These are phyloP conservation scores for Phytophthora quininea DNA, from an alignment of 352 stramenopile genomes.

Conservation along the genomic window DNA sequence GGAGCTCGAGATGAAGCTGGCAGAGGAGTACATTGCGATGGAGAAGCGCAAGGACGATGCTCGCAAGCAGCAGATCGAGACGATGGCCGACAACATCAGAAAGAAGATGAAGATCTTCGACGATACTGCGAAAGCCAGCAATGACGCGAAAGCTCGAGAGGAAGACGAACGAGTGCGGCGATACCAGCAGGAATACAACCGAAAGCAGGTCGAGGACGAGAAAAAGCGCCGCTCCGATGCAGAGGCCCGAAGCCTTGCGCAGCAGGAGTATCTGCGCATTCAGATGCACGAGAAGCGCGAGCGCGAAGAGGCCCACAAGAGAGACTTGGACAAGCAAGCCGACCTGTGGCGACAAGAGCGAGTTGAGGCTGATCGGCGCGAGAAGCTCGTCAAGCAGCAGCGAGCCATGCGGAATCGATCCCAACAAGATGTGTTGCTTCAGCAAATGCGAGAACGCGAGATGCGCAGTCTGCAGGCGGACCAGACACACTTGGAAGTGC, in stretches of 20 bases:
- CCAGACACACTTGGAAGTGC: slow-evolving; percentile 72
- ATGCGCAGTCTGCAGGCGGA: slow-evolving; percentile 61
- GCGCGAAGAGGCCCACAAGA: slow-evolving; percentile 54
- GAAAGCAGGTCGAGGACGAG: slow-evolving; percentile 59
- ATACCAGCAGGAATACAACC: slow-evolving; percentile 73
- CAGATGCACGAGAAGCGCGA: slow-evolving; percentile 80
- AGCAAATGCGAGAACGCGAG: slow-evolving; percentile 81
- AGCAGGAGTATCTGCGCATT: slow-evolving; percentile 60
- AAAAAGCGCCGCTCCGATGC: slow-evolving; percentile 58
- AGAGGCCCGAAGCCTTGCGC: slow-evolving; percentile 47
- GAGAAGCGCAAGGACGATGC: slow-evolving; percentile 72
- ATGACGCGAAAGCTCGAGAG: slow-evolving; percentile 62
- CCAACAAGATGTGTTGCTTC: slow-evolving; percentile 66
- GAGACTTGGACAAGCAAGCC: slow-evolving; percentile 79
- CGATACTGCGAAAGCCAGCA: slow-evolving; percentile 75
- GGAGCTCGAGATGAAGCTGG: slow-evolving; percentile 69
- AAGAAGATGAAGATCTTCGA: slow-evolving; percentile 87
- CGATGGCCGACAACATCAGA: slow-evolving; percentile 77
- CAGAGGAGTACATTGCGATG: slow-evolving; percentile 74
- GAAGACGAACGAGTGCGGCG: slow-evolving; percentile 66
- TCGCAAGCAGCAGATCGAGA: slow-evolving; percentile 67
- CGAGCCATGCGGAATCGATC: slow-evolving; percentile 53
- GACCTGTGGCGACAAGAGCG: slow-evolving; percentile 82
- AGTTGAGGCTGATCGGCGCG: slow-evolving; percentile 55
- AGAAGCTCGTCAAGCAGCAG: slow-evolving; percentile 60